Percentiles rank a stretch among this genome's conserved stretches.
Conservation (phyloP, 768 basidiomycete species). For the Cubamyces sp. region DNA sequence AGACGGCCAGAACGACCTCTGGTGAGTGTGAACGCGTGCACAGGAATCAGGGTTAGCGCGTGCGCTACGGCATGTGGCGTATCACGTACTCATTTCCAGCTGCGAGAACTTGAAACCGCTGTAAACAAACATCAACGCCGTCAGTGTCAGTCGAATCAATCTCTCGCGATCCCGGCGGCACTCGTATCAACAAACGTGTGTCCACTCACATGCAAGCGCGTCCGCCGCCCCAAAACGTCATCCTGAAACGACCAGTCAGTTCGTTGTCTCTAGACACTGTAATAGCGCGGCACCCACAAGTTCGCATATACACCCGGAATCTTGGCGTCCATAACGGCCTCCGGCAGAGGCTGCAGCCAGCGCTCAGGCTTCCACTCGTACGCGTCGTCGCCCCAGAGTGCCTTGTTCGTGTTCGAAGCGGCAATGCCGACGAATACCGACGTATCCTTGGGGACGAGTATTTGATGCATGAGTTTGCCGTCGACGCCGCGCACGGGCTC, state of each 20-base stretch:
- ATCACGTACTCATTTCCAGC: constrained; percentile 28
- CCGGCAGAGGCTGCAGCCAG: constrained; percentile 26
- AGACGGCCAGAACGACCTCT: constrained; percentile 19
- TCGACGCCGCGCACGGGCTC: constrained; percentile 21
- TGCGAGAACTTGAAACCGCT: constrained; percentile 30
- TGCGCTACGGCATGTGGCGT: too few species aligned
- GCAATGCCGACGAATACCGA: constrained; percentile 25
- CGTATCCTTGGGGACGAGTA: constrained; percentile 27
- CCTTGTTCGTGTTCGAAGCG: constrained; percentile 31
- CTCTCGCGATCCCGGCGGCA: constrained; percentile 13
- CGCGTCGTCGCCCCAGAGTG: constrained; percentile 33
- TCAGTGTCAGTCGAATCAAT: not conserved
- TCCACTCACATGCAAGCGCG: constrained; percentile 46
- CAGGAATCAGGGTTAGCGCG: too few species aligned
- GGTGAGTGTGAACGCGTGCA: not conserved
- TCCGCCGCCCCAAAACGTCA: constrained; percentile 49
- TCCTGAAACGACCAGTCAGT: constrained; percentile 30
- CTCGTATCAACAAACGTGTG: too few species aligned
- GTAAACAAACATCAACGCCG: too few species aligned
- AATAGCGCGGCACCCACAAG: not conserved
- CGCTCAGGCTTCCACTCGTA: constrained; percentile 33
- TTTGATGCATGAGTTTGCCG: constrained; percentile 24
- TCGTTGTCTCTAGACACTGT: too few species aligned
- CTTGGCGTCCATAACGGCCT: constrained; percentile 15
- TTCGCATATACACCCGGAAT: constrained; percentile 27